Base-by-base conservation (phyloP, 139 green algal species). In the Chlamydomonas schloesseri region DNA sequence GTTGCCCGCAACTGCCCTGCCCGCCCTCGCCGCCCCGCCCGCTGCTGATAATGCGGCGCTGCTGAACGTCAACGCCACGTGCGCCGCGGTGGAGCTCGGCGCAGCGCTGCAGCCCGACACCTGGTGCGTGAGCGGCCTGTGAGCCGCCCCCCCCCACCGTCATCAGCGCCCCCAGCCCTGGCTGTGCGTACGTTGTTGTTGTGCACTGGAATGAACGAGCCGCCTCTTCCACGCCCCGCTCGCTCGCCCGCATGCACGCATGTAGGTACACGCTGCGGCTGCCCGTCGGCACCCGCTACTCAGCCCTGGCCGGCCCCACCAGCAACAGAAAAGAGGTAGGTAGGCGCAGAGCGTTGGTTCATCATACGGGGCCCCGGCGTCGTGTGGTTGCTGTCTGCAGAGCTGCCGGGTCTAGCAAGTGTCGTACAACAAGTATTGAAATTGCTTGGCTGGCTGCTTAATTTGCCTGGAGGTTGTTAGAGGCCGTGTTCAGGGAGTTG, bases 181-280 rank as follows among this genome's bases (percentile, higher is more conserved):
- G 29, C 29, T 8, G 20, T 28, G 31, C 9, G 18, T 26, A 20
- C 3, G 31, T 11, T 73, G 17, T 26, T 73, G 55, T 28, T 62
- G 55, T 11, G 20, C 15, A 58, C 13, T 23, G 15, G 53, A 13
- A 58, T 13, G 53, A 58, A 46, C n/a, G 29, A 72, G n/a, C 13
- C 9, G 10, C 29, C 17, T 23, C 67, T 15, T 72, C 10, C 9
- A 37, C 5, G 9, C 67, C 69, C 34, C 15, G 69, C 34, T 31
- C 34, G 3, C 69, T 8, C 15, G 3, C 69, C 34, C 34, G 34
- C 69, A 8, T 11, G 3, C 34, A 29, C 15, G 15, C 69, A 1
- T 14, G 10, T 29, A 84, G 78, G 68, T 87, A 87, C 70, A 62
- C 37, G 14, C 81, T 87, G n/a, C 23, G 46, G 1, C 34, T 81